These are phyloP conservation scores for Kodamaea sagamina DNA, from an alignment of 805 yeast species.

Conservation along the genomic window DNA sequence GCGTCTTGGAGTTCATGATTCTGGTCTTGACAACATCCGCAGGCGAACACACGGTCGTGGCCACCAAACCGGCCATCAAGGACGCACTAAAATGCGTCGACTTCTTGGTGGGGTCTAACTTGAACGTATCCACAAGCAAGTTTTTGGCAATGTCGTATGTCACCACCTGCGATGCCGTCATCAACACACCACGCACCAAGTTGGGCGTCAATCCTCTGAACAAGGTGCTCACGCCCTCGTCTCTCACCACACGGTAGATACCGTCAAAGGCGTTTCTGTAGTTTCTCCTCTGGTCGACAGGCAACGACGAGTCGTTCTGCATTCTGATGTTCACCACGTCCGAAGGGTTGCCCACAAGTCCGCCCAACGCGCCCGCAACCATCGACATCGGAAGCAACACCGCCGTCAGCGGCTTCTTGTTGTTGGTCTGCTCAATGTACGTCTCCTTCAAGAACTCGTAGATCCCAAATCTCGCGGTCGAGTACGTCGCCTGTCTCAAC, in stretches of 20 bases:
- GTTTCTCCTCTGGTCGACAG: slow-evolving; percentile 63
- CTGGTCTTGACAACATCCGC: slow-evolving; percentile 90
- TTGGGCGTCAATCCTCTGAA: slow-evolving; percentile 80
- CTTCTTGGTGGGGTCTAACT: slow-evolving; percentile 59
- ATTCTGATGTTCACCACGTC: slow-evolving; percentile 86
- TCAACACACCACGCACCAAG: slow-evolving; percentile 74
- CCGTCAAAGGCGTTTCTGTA: slow-evolving; percentile 83
- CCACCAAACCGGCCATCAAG: slow-evolving; percentile 79
- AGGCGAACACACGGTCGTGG: slow-evolving; percentile 90
- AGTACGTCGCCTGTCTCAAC: slow-evolving; percentile 84
- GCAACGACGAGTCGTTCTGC: slow-evolving; percentile 83
- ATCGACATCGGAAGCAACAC: slow-evolving; percentile 74
- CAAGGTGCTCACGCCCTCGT: slow-evolving; percentile 61
- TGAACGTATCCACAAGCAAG: slow-evolving; percentile 50
- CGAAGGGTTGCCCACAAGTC: slow-evolving; percentile 83
- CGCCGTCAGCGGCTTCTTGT: slow-evolving; percentile 54
- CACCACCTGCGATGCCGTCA: slow-evolving; percentile 91
- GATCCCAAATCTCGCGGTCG: slow-evolving; percentile 84
- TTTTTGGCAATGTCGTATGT: slow-evolving; percentile 77
- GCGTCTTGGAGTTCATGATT: slow-evolving; percentile 68
- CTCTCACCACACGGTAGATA: slow-evolving; percentile 53
- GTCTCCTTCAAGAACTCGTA: slow-evolving; percentile 72
- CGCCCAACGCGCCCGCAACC: slow-evolving; percentile 85
- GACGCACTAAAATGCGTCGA: slow-evolving; percentile 80
- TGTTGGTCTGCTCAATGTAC: slow-evolving; percentile 40